phyloP scores from a whole-genome alignment of 2,329 filamentous ascomycete genomes.

The Pseudopithomyces chartarum region DNA sequence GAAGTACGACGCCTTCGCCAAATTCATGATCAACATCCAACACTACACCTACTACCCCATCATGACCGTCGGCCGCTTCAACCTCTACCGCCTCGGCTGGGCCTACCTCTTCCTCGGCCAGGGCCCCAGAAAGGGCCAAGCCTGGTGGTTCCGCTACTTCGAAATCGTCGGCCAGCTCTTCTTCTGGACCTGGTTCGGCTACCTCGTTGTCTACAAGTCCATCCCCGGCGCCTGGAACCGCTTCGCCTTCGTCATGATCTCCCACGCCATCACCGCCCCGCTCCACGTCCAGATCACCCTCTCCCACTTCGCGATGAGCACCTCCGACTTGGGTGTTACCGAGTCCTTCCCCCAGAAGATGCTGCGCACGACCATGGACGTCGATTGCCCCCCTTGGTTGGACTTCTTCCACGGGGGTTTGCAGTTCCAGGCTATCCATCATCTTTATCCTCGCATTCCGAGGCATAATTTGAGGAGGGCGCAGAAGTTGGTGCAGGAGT shows the following conservation, averaged over 20 bases:
- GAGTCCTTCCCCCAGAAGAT: slow-evolving; percentile 73
- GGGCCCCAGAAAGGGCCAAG: slow-evolving; percentile 63
- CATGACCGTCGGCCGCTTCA: slow-evolving; percentile 72
- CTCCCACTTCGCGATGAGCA: slow-evolving; percentile 75
- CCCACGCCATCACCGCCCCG: slow-evolving; percentile 69
- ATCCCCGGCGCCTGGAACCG: slow-evolving; percentile 64
- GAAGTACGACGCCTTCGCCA: slow-evolving; percentile 65
- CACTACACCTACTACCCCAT: slow-evolving; percentile 72
- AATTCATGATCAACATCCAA: slow-evolving; percentile 65
- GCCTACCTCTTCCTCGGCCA: slow-evolving; percentile 63
- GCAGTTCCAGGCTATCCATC: slow-evolving; percentile 75
- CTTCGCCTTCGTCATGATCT: slow-evolving; percentile 66
- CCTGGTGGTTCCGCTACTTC: slow-evolving; percentile 70
- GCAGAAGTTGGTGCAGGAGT: slow-evolving; percentile 65
- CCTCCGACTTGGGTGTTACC: slow-evolving; percentile 64
- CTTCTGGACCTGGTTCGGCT: slow-evolving; percentile 73
- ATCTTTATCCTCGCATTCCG: slow-evolving; percentile 71
- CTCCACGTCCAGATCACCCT: slow-evolving; percentile 75
- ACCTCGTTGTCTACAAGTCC: slow-evolving; percentile 64
- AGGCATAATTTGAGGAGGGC: slow-evolving; percentile 68
- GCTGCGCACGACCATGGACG: slow-evolving; percentile 74
- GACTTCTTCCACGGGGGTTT: slow-evolving; percentile 75
- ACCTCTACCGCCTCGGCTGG: slow-evolving; percentile 72
- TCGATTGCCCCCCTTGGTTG: slow-evolving; percentile 73
- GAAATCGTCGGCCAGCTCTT: slow-evolving; percentile 67